Evolutionary conservation across 306 rosid species (phyloP).

Genomic region (Acacia acuminata): DNA sequence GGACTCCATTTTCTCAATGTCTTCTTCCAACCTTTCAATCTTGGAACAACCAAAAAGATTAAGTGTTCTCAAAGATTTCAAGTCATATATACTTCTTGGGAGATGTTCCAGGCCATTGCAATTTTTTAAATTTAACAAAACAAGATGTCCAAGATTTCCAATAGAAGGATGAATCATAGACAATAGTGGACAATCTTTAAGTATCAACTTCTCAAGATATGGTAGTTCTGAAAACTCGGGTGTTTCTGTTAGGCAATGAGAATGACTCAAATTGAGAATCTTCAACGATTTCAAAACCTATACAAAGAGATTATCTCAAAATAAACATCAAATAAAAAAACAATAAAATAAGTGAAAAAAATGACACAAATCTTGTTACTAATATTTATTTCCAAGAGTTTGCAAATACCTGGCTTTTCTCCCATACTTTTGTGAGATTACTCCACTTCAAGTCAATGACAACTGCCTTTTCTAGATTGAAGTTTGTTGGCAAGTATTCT

Average conservation of each 20-base stretch:
- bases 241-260: neutral
- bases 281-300: neutral
- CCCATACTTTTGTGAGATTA: neutral
- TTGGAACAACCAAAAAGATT: neutral
- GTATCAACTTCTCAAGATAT: neutral
- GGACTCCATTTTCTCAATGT: neutral
- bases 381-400: neutral
- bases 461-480: neutral
- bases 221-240: neutral
- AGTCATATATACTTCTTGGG: neutral
- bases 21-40: neutral
- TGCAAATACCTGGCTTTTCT: neutral
- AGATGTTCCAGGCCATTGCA: neutral
- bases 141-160: neutral
- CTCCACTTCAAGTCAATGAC: neutral
- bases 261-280: neutral
- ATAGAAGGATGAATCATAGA: neutral
- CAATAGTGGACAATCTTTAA: neutral
- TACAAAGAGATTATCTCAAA: neutral
- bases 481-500: neutral
- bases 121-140: neutral
- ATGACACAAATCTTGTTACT: too few species aligned
- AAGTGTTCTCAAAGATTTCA: neutral
- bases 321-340: neutral
- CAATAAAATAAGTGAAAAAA: too few species aligned